These are phyloP conservation scores for Hypsizygus ulmarius DNA, from an alignment of 1,284 basidiomycete genomes.

Conservation along the genomic window DNA sequence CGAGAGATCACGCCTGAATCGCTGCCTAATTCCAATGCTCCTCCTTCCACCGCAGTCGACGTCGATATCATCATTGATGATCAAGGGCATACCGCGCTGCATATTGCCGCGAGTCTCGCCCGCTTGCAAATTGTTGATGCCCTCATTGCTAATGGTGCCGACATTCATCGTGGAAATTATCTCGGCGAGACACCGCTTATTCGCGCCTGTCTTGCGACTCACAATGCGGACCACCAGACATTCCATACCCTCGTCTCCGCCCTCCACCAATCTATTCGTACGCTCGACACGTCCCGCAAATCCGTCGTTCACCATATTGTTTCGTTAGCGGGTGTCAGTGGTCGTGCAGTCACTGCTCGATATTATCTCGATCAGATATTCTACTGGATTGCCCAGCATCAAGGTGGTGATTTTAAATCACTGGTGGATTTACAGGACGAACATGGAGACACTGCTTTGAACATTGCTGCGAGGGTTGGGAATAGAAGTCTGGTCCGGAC, in stretches of 20 bases:
- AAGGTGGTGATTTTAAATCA: constrained; percentile 71
- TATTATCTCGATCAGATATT: constrained; percentile 94
- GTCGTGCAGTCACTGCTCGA: constrained; percentile 79
- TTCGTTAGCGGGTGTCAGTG: constrained; percentile 87
- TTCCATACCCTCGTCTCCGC: constrained; percentile 69
- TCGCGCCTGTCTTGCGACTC: constrained; percentile 87
- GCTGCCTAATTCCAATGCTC: constrained; percentile 26
- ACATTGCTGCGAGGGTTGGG: constrained; percentile 92
- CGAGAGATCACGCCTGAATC: constrained; percentile 58
- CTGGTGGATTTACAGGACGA: constrained; percentile 93
- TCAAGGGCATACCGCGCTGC: constrained; percentile 92
- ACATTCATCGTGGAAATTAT: constrained; percentile 88
- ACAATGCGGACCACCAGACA: constrained; percentile 78
- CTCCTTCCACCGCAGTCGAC: constrained; percentile 43
- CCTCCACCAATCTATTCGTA: constrained; percentile 77
- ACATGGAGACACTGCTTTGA: constrained; percentile 95
- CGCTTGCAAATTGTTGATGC: constrained; percentile 66
- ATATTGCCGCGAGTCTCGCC: constrained; percentile 89
- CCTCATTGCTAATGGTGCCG: constrained; percentile 73
- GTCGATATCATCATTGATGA: constrained; percentile 88
- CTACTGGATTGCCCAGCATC: constrained; percentile 74
- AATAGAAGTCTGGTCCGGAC: constrained; percentile 87
- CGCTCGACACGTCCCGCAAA: constrained; percentile 86
- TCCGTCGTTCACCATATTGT: constrained; percentile 95
- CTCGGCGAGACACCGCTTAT: constrained; percentile 95